Evolutionary conservation across 2,329 filamentous ascomycete genomes (phyloP), one percentile per base, ranked within the genome.

Genomic region (Domatiomyces catenatus): DNA sequence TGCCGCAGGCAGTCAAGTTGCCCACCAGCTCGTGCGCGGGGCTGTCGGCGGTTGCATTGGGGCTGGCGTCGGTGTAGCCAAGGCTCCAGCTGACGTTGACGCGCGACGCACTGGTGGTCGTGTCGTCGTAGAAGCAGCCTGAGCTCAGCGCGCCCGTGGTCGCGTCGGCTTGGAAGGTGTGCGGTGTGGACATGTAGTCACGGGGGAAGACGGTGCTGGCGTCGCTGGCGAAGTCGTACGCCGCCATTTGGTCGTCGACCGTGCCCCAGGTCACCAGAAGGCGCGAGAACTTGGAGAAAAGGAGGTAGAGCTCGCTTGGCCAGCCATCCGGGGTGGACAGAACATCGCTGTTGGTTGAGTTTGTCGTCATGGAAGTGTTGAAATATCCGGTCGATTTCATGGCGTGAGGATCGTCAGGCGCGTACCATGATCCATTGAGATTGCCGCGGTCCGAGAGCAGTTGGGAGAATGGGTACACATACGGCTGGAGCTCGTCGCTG

Each of bases 301-400:
- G 75, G 32, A 81, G 63, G 56, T 72, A 79, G 18, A 71, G 69
- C 56, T 77, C 74, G n/a, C 72, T 75, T 0, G 80, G 80, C 80
- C 80, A 84, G 8, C 80, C 80, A 63, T 80, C 71, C 0, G 68
- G 60, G 0, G 79, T 81, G 18, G 68, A 69, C 1, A 60, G 44
- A 6, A 63, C 57, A 17, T 69, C 66, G 2, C 63, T 57, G 8
- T 57, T 46, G 42, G 66, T 57, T 24, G 63, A 59, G 7, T 70
- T 60, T 6, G 39, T 42, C 8, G 48, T 42, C 15, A 46, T 24
- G 12, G 39, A 43, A 1, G 68, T 66, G 5, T 65, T 66, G 52
- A 76, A 80, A 57, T 81, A 84, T 20, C 71, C 69, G 2, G 63
- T 56, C 18, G 73, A 66, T 1, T 77, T 76, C 39, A 48, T 19